phyloP scores from a whole-genome alignment of 1,284 basidiomycete genomes.

The Phellopilus nigrolimitatus region DNA sequence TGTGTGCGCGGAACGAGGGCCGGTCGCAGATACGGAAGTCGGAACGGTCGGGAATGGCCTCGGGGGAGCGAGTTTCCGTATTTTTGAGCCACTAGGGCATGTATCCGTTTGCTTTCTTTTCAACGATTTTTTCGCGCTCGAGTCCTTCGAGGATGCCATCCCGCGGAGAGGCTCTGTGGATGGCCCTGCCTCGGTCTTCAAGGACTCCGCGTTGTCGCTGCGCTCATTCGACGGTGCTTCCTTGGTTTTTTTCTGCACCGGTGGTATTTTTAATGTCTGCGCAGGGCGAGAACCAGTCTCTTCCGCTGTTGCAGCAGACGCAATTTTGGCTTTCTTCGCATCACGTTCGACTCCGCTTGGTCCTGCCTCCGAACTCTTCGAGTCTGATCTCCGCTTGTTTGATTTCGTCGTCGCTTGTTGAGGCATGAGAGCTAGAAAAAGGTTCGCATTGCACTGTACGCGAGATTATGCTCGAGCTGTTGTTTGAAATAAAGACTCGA shows the following conservation, averaged over 20 bases:
- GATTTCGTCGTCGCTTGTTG: neutral
- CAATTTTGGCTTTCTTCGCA: neutral
- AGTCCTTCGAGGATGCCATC: neutral
- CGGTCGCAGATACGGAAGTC: conserved; percentile 69
- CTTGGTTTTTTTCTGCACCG: neutral
- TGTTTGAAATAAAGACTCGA: no score
- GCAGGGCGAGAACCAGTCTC: neutral
- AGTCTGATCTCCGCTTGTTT: neutral
- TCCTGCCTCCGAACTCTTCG: neutral
- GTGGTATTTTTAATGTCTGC: neutral
- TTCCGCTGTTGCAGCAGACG: neutral
- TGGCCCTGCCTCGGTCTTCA: neutral
- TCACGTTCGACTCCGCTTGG: neutral
- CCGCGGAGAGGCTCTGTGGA: neutral
- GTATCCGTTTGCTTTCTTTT: neutral
- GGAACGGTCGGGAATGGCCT: conserved; percentile 75
- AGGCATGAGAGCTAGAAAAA: no score
- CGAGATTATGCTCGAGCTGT: no score
- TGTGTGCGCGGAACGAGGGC: conserved; percentile 69
- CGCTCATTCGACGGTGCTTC: neutral
- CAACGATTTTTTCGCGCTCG: neutral
- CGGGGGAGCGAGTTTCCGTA: conserved; percentile 63
- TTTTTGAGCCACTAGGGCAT: conserved; percentile 27
- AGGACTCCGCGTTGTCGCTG: neutral
- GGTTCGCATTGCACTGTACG: no score